Percentiles rank a stretch among this genome's conserved stretches.
Conservation (phyloP, 2,329 filamentous ascomycete species). For the Trichoderma sp. region DNA sequence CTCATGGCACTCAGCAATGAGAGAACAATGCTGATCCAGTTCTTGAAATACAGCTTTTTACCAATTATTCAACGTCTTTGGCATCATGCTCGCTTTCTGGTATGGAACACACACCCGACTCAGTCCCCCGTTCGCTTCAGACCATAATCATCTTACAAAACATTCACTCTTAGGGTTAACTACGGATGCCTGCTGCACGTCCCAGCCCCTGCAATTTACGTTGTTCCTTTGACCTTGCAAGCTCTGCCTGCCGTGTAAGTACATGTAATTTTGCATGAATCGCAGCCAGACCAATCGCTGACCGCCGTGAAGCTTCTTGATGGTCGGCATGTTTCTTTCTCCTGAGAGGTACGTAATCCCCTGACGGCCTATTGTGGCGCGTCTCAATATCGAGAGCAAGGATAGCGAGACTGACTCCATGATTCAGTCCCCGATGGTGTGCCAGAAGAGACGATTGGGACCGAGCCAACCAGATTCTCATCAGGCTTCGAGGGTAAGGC, state of each 20-base stretch:
- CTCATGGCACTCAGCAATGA: not conserved
- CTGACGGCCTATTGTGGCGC: not conserved
- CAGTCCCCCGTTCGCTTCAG: not conserved
- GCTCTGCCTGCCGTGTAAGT: conserved; percentile 56
- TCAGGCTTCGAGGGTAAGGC: conserved; percentile 43
- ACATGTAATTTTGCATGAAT: not conserved
- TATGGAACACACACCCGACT: conserved; percentile 29
- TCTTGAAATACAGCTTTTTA: conserved; percentile 38
- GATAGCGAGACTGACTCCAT: conserved; percentile 10
- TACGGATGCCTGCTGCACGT: conserved; percentile 50
- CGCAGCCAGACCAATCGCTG: not conserved
- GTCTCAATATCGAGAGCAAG: not conserved
- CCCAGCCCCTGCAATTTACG: conserved; percentile 48
- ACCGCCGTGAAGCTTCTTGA: conserved; percentile 41
- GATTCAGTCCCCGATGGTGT: conserved; percentile 61
- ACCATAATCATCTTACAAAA: conserved; percentile 27
- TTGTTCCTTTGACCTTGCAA: conserved; percentile 63
- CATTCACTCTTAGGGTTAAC: conserved; percentile 44
- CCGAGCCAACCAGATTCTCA: conserved; percentile 53
- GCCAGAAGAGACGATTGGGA: conserved; percentile 68
- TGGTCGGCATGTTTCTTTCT: conserved; percentile 59
- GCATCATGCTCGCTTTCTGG: conserved; percentile 44
- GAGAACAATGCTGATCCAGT: not conserved
- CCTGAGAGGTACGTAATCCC: conserved; percentile 40
- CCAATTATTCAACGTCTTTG: conserved; percentile 48